phyloP scores from a whole-genome alignment of 2,329 filamentous ascomycete species.

The Helotiales sp. region DNA sequence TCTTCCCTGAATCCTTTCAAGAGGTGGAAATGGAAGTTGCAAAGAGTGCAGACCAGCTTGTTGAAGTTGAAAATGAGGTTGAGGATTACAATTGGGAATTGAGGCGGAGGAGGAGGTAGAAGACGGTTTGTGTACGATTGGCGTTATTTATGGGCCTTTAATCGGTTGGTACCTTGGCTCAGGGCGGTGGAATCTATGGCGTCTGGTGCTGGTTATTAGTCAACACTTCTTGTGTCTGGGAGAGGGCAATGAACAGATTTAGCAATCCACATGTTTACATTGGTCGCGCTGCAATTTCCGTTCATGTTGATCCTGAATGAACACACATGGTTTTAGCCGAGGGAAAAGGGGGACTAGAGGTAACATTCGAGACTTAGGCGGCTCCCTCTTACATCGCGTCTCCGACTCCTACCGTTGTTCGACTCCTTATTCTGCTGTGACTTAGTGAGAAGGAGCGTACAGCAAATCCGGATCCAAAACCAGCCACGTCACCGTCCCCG shows the following conservation, averaged over 20 bases:
- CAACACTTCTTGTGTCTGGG: neutral
- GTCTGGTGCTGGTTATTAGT: neutral
- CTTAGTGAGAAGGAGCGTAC: too few relatives aligned
- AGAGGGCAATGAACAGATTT: neutral
- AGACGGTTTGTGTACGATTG: neutral
- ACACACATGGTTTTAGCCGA: neutral
- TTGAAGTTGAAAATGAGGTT: slow-evolving; percentile 20
- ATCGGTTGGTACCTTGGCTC: neutral
- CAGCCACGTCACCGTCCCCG: neutral
- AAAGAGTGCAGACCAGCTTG: neutral
- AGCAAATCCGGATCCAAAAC: neutral
- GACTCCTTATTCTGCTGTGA: too few relatives aligned
- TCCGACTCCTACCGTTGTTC: too few relatives aligned
- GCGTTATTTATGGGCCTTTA: neutral
- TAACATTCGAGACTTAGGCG: too few relatives aligned
- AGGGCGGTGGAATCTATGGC: neutral
- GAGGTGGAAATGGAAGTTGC: neutral
- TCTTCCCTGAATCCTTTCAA: slow-evolving; percentile 31
- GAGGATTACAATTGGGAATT: slow-evolving; percentile 38
- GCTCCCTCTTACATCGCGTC: too few relatives aligned
- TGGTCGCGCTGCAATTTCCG: neutral
- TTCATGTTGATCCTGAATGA: neutral
- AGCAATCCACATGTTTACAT: too few relatives aligned
- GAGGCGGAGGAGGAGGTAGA: slow-evolving; percentile 28
- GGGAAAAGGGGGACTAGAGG: neutral